These are phyloP conservation scores for Leccinum griseonigrum DNA, from an alignment of 1,284 basidiomycete species.

Conservation along the genomic window DNA sequence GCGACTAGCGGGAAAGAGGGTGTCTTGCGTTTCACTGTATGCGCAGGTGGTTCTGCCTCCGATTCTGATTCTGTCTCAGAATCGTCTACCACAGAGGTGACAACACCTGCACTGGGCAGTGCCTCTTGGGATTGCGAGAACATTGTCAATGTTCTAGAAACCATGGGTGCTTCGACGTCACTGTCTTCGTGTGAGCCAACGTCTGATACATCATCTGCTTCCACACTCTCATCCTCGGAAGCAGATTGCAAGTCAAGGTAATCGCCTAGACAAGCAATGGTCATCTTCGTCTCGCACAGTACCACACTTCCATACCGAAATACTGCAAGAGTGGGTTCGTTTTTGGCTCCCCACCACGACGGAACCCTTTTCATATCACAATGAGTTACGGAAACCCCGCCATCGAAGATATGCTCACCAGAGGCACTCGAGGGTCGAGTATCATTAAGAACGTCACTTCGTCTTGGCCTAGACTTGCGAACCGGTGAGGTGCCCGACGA, in stretches of 20 bases:
- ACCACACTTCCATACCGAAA: constrained; percentile 24
- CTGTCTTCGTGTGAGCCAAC: constrained; percentile 13
- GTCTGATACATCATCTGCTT: constrained; percentile 33
- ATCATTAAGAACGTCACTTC: constrained; percentile 3
- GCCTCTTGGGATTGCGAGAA: constrained; percentile 13
- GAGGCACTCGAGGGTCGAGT: constrained; percentile 6
- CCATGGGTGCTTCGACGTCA: constrained; percentile 22
- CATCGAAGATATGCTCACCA: constrained; percentile 6
- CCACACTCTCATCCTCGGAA: constrained; percentile 44
- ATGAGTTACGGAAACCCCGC: background rate
- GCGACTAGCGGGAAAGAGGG: constrained; percentile 12
- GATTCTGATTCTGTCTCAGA: constrained; percentile 48
- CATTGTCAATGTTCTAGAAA: constrained; percentile 28
- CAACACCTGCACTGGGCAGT: background rate
- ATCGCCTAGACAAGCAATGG: constrained; percentile 22
- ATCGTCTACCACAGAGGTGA: constrained; percentile 20
- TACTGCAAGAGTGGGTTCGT: constrained; percentile 31
- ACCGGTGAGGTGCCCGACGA: constrained; percentile 14
- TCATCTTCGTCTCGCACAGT: background rate
- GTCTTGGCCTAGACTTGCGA: constrained; percentile 16
- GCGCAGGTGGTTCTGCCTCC: constrained; percentile 19
- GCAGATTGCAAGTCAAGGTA: constrained; percentile 45
- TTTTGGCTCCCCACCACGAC: constrained; percentile 3
- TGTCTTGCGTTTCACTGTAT: constrained; percentile 24
- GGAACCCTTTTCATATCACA: constrained; percentile 1